A percentile compares a stretch with the other conserved stretches of the same genome.
Conservation (phyloP, 345 rosid genomes). For the Eucalyptus lansdowneana region DNA sequence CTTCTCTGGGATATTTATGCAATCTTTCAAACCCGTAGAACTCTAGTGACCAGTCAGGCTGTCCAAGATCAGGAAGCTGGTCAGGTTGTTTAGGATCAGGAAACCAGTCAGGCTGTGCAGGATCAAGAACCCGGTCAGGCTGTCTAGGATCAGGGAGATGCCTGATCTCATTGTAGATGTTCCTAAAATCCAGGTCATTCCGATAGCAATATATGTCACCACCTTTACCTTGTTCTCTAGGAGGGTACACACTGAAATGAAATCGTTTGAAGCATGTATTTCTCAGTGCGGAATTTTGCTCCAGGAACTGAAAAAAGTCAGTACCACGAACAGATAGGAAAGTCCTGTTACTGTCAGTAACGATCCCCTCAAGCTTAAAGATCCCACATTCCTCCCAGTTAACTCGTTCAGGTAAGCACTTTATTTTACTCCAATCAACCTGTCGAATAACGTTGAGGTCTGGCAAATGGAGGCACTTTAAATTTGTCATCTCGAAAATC, state of each 20-base stretch:
- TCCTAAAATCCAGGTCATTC: not conserved
- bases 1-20: not conserved
- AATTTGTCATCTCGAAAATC: not conserved
- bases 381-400: constrained; percentile 1
- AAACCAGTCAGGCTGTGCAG: not conserved
- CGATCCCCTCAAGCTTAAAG: not conserved
- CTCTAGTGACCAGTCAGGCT: not conserved
- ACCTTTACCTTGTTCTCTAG: not conserved
- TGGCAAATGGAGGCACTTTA: constrained; percentile 6
- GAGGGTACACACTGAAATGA: not conserved
- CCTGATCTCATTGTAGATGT: not conserved
- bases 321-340: not conserved
- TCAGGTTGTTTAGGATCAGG: not conserved
- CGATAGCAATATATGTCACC: not conserved
- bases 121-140: not conserved
- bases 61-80: not conserved
- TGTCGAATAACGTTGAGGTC: not conserved
- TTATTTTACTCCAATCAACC: not conserved
- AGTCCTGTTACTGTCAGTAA: not conserved
- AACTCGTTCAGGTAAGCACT: not conserved
- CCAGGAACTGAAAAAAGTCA: not conserved
- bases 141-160: not conserved
- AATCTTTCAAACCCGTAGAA: constrained; percentile 8
- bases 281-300: not conserved
- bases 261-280: not conserved